Base-by-base conservation (phyloP, 306 rosid species). In the Acacia melanoxylon region DNA sequence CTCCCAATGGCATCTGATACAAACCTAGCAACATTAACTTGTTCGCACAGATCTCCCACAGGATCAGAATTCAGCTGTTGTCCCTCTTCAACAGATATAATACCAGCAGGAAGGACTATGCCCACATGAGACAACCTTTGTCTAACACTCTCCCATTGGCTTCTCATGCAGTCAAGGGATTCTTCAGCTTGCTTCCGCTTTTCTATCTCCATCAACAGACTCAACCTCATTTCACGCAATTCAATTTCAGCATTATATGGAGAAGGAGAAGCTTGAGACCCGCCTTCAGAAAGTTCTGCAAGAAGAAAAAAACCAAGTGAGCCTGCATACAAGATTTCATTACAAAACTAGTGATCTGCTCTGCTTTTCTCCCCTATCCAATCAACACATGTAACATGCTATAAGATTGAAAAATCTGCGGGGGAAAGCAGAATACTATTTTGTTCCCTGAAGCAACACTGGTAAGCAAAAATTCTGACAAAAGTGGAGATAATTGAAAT, bases 171-270 rank as follows among this genome's bases (percentile, higher is more conserved):
- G 75, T 76, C 83, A 69, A 96, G 83, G 77, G 90, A 82, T 88
- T 93, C 97, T 87, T 96, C 99, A 5, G 87, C 91, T 91, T 89
- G 97, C 88, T 93, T 92, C 71, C 97, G 94, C 80, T 90, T 92
- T 82, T 93, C 98, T 51, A 91, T 88, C 80, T 96, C 99, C 94
- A 88, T 81, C 88, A 90, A 78, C 20, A 93, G 82, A 72, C 87
- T 85, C 90, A 91, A 54, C 79, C 88, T 93, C 83, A 93, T 88
- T 90, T 90, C 94, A 80, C 90, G 82, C 79, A 91, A 87, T 72
- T 96, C 94, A 82, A 84, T 78, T 83, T 96, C 96, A 83, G 65
- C 56, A 71, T 90, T 82, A 14, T 67, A 20, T 42, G 54, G 45
- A 78, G 85, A 83, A 78, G 84, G 44, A 72, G 85, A 85, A 77